These are phyloP conservation scores for Pseudogymnoascus sp. DNA, from an alignment of 2,329 filamentous ascomycete genomes.

Conservation along the genomic window DNA sequence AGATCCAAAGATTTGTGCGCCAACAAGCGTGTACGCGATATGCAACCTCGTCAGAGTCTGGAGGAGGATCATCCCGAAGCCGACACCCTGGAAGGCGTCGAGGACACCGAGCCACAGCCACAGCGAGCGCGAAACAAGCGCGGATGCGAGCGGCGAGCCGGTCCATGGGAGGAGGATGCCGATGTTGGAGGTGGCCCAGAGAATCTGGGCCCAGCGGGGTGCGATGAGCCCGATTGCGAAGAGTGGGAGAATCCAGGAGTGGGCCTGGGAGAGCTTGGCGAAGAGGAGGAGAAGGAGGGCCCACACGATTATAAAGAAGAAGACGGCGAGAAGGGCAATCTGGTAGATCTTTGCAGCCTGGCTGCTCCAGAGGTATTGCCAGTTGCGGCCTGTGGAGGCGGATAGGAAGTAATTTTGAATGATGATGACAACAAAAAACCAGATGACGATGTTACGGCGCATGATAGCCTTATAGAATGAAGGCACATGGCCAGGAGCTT, in stretches of 20 bases:
- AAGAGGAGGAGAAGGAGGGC: conserved; percentile 42
- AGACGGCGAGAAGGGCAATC: conserved; percentile 46
- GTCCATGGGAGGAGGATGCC: conserved; percentile 57
- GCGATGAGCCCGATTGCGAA: conserved; percentile 59
- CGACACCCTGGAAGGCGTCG: conserved; percentile 56
- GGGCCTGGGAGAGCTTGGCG: conserved; percentile 46
- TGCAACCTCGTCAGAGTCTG: conserved; percentile 58
- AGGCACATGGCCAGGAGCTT: conserved; percentile 53
- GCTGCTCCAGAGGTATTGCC: conserved; percentile 37
- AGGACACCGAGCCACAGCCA: conserved; percentile 62
- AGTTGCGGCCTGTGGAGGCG: conserved; percentile 58
- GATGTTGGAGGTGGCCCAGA: conserved; percentile 54
- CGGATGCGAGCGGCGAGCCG: conserved; percentile 42
- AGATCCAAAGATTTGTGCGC: conserved; percentile 53
- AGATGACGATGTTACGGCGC: conserved; percentile 55
- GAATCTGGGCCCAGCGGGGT: conserved; percentile 59
- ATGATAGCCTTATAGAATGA: conserved; percentile 56
- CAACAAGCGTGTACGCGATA: conserved; percentile 52
- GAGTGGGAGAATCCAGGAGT: conserved; percentile 59
- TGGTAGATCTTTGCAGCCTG: conserved; percentile 44
- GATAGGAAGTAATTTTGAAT: conserved; percentile 61
- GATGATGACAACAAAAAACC: conserved; percentile 57
- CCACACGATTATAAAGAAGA: conserved; percentile 51
- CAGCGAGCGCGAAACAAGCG: conserved; percentile 46
- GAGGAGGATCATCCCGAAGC: conserved; percentile 59